Evolutionary conservation across 495 filamentous ascomycete species (phyloP), one percentile per base, ranked within the genome.

Genomic region (Aspergillus campestris): DNA sequence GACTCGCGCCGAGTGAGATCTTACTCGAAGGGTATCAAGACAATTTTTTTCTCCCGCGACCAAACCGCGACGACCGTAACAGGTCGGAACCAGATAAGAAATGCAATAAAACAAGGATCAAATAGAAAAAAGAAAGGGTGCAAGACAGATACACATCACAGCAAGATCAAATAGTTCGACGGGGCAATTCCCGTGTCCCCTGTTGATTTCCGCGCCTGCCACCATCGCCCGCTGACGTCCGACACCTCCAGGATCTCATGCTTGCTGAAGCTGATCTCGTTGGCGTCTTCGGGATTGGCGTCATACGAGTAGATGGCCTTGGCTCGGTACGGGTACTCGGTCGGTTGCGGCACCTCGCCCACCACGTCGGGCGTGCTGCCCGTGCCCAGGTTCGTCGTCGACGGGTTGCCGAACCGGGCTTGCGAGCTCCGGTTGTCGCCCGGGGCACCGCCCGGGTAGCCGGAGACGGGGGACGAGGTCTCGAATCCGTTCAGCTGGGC

Each of bases 281-380:
- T 97, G 37, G 89, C 89, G 57, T 98, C 92, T 53, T 97, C 90
- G 2, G 92, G 92, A 60, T 97, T 97, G 44, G 92, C 92, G 59
- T 97, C 91, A 67, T 98, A 98, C 51, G 84, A 89, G 71, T 97
- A 98, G 60, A 98, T 98, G 34, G 92, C 92, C 77, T 96, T 96
- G 6, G 92, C 92, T 24, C 84, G 82, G 62, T 97, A 97, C 7
- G 91, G 92, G 67, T 98, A 98, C 56, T 97, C 94, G 35, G 87
- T 91, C 1, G 89, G 86, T 28, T 80, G 79, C 1, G 81, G 77
- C 8, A 94, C 81, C 61, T 92, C 87, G 34, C 73, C 67, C 7
- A 58, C 53, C n/a, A 62, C 55, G 18, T 64, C 49, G 8, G 32
- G 48, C 38, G 32, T 50, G 15, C 59, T 51, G 30, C 69, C 64